Base-by-base conservation (phyloP, 768 basidiomycete species). In the Paxillus ammoniavirescens region DNA sequence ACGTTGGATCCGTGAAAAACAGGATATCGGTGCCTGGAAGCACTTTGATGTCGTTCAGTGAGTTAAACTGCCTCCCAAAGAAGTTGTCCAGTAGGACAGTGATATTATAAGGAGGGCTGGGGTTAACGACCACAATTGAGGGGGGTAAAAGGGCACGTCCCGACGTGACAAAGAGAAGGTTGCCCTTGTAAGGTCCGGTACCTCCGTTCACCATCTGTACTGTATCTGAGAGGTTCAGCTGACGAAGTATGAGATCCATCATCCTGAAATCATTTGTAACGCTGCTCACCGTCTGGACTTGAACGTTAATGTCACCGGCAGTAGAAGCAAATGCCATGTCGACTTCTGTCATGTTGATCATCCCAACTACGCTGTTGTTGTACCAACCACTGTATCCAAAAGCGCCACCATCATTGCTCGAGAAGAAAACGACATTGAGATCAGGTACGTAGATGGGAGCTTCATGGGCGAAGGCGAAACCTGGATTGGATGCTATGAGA, bases 31-130 rank as follows among this genome's bases (percentile, higher is more conserved):
- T 86, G 5, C 69, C 67, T 2, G 86, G 87, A 48, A 89, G 83
- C 4, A 90, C 73, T 61, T 88, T 90, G 53, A 87, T 76, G 58
- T 93, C 90, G 65, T 91, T 89, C 47, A 92, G 66, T 2, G 89
- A 89, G 69, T 88, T 91, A 72, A 91, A 93, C 58, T 90, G 89
- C 3, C 87, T 75, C 2, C 89, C 89, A 60, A 81, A 87, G 69
- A 79, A 89, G 71, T 91, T 92, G 70, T 91, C 87, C 55, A 92
- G 67, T 13, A 92, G 67, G 30, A 87, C 78, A 0, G 86, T 89
- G 4, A 79, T 72, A 51, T 90, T 87, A 69, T 83, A 76, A 0
- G 89, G 89, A 8, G 79, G 64, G 4, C 61, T 64, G 0, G 88
- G 86, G 63, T 89, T 82, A 46, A 90, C 82, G 23, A 86, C 77